These are phyloP conservation scores for Ceratocystis lukuohia DNA, from an alignment of 2,329 filamentous ascomycete species.

Conservation along the genomic window DNA sequence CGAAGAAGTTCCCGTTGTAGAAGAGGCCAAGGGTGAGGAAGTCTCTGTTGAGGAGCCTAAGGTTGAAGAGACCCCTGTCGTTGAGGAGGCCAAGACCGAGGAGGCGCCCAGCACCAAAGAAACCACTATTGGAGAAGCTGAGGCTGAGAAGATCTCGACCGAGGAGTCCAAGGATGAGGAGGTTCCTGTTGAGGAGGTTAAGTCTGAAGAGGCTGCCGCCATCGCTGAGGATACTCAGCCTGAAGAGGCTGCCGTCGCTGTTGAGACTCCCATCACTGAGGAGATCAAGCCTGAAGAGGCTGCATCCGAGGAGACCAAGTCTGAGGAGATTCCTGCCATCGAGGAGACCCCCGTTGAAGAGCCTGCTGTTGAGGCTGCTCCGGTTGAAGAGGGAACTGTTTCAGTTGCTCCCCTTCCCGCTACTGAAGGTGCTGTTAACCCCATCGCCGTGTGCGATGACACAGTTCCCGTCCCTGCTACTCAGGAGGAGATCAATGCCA, in stretches of 20 bases:
- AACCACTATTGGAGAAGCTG: constrained; percentile 23
- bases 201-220: constrained; percentile 31
- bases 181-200: constrained; percentile 8
- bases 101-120: constrained; percentile 48
- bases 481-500: constrained; percentile 52
- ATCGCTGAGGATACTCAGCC: constrained; percentile 42
- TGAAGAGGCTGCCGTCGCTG: constrained; percentile 29
- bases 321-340: background rate
- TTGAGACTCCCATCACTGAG: constrained; percentile 29
- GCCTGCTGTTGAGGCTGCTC: constrained; percentile 10
- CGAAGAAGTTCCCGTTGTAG: background rate
- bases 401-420: constrained; percentile 50
- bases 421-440: constrained; percentile 56
- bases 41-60: constrained; percentile 52
- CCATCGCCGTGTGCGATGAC: constrained; percentile 63
- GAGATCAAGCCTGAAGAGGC: constrained; percentile 45
- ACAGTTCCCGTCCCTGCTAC: constrained; percentile 65
- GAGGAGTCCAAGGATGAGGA: constrained; percentile 1
- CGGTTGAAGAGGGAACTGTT: constrained; percentile 33
- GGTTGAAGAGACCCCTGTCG: constrained; percentile 61
- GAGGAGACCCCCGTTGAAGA: constrained; percentile 10
- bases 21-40: constrained; percentile 41
- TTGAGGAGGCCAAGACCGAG: constrained; percentile 35
- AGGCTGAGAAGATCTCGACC: constrained; percentile 3
- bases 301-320: constrained; percentile 43